Conservation (phyloP, 192 early-diverging fungal species). For the Coemansia sp. region DNA sequence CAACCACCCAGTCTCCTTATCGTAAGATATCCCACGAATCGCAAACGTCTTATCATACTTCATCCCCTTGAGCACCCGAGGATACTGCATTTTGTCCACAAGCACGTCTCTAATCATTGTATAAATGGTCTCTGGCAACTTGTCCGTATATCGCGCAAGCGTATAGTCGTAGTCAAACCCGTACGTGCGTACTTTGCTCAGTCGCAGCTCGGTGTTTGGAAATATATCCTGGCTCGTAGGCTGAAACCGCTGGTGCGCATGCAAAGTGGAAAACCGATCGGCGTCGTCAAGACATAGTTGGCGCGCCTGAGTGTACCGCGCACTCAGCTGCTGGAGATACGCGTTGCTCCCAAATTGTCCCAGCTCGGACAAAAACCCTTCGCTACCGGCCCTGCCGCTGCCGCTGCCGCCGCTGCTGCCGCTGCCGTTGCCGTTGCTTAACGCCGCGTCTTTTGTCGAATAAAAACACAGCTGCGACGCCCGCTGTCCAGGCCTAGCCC, state of each 20-base stretch:
- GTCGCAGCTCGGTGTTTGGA: conserved; percentile 61
- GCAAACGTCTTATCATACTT: conserved; percentile 62
- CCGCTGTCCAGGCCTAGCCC: neutral
- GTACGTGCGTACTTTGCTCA: conserved; percentile 59
- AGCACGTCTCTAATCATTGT: conserved; percentile 61
- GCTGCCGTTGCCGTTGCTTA: neutral
- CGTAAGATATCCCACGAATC: conserved; percentile 63
- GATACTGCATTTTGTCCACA: conserved; percentile 59
- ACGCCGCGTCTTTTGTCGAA: neutral
- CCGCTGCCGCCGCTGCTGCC: no score
- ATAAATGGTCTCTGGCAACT: conserved; percentile 61
- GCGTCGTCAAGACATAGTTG: conserved; percentile 29
- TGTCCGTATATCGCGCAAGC: conserved; percentile 61
- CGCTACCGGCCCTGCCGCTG: neutral
- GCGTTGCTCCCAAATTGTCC: neutral
- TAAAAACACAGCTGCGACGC: neutral
- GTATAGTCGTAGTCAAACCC: conserved; percentile 72
- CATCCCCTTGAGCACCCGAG: conserved; percentile 37
- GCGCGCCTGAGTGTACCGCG: conserved; percentile 25
- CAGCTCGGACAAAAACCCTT: neutral
- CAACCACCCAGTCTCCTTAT: conserved; percentile 63
- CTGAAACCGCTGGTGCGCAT: conserved; percentile 15
- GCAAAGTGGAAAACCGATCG: conserved; percentile 25
- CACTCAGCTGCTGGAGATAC: conserved; percentile 19
- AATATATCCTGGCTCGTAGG: conserved; percentile 52